phyloP scores from a whole-genome alignment of 192 early-diverging fungal genomes.

The Podochytrium sp. region DNA sequence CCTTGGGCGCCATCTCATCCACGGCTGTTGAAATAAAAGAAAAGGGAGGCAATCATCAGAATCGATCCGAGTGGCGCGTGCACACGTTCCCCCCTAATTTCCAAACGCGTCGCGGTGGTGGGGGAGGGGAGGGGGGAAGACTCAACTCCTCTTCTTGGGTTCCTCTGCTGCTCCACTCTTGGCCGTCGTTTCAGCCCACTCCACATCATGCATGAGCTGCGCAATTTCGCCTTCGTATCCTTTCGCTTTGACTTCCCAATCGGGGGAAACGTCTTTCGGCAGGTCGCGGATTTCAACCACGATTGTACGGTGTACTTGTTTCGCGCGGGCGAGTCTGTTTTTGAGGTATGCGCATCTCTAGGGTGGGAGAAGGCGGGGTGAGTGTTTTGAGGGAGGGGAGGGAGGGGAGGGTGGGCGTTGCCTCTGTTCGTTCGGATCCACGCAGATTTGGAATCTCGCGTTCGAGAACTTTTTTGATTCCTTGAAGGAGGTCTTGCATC shows the following conservation, averaged over 20 bases:
- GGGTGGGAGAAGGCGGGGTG: background rate
- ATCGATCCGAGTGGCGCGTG: background rate
- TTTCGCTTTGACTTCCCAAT: conserved; percentile 54
- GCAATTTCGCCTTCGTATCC: conserved; percentile 48
- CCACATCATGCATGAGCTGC: conserved; percentile 59
- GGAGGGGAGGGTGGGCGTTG: background rate
- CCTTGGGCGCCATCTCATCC: conserved; percentile 58
- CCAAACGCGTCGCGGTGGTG: background rate
- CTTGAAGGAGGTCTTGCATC: conserved; percentile 54
- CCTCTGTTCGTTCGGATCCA: conserved; percentile 56
- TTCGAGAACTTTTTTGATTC: conserved; percentile 48
- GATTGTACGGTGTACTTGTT: conserved; percentile 56
- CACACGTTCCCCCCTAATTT: background rate
- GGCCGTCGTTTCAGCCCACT: conserved; percentile 61
- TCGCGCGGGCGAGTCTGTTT: conserved; percentile 52
- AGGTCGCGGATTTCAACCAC: conserved; percentile 55
- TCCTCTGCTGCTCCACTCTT: conserved; percentile 41
- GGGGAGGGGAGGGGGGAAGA: background rate
- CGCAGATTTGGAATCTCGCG: conserved; percentile 51
- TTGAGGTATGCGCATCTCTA: conserved; percentile 63
- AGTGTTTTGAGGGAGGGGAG: background rate
- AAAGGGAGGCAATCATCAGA: background rate
- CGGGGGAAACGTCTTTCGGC: conserved; percentile 19
- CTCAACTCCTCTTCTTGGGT: conserved; percentile 34
- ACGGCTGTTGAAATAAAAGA: conserved; percentile 24